Percentiles rank a stretch among this genome's conserved stretches.
Evolutionary conservation across 2,329 filamentous ascomycete genomes (phyloP).

Genomic region (Fonsecaea erecta): DNA sequence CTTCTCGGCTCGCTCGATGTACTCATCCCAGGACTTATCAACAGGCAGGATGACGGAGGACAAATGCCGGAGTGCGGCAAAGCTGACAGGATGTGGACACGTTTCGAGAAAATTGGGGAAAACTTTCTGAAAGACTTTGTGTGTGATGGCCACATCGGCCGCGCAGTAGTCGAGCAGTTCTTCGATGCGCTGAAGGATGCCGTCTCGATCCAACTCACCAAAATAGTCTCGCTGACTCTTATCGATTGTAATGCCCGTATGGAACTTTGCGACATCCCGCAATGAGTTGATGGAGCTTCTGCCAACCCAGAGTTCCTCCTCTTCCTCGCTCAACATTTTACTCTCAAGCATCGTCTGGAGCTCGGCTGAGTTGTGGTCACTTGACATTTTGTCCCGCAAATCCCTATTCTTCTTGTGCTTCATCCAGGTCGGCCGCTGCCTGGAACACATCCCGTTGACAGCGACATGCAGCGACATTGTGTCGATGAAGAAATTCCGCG

Average conservation of each 20-base stretch:
- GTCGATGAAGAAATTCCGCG: constrained; percentile 85
- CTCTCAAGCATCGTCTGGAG: constrained; percentile 72
- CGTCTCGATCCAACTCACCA: constrained; percentile 74
- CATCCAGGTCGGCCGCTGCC: constrained; percentile 96
- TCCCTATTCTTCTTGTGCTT: constrained; percentile 91
- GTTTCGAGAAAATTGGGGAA: constrained; percentile 87
- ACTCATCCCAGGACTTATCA: constrained; percentile 83
- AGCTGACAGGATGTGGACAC: constrained; percentile 96
- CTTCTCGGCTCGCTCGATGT: constrained; percentile 80
- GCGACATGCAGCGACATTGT: constrained; percentile 99
- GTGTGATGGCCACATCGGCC: constrained; percentile 89
- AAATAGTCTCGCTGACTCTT: constrained; percentile 88
- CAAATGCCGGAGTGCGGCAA: constrained; percentile 90
- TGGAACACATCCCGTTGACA: constrained; percentile 98
- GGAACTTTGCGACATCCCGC: constrained; percentile 93
- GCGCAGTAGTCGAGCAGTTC: constrained; percentile 92
- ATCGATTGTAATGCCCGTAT: constrained; percentile 88
- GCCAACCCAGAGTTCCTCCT: constrained; percentile 94
- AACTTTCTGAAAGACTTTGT: constrained; percentile 90
- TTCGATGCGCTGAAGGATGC: constrained; percentile 73
- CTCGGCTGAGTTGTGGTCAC: constrained; percentile 71
- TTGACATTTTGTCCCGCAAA: constrained; percentile 76
- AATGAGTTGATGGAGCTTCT: constrained; percentile 94
- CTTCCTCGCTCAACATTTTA: constrained; percentile 72
- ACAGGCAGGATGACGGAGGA: constrained; percentile 91